Evolutionary conservation across 345 rosid species (phyloP), one percentile per base, ranked within the genome.

Genomic region (Euphorbia tirucalli): DNA sequence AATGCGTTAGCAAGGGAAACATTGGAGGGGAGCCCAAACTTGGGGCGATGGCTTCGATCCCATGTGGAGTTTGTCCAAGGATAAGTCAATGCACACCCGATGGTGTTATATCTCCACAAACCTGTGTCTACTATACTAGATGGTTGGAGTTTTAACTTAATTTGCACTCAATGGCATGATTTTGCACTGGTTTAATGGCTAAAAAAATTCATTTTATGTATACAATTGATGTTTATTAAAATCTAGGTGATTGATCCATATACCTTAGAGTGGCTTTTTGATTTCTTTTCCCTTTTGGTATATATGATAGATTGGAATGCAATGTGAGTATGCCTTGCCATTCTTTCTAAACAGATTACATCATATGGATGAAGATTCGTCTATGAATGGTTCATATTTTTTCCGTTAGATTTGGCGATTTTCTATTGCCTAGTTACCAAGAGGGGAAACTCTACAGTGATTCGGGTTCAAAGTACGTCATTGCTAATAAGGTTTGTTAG

Each of bases 51-150:
- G 88, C 93, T 80, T 85, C 89, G 3, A 73, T 91, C 14, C 96
- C 96, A n/a, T 93, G 97, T 10, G 94, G 94, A 48, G 93, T 79
- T 63, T 91, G 98, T 77, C 97, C 97, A 0, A 83, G 81, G 21
- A 84, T 88, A 16, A 80, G 71, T 39, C 65, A 59, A 2, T 92
- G 99, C 72, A 80, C 89, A 7, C 93, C 96, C 1, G 90, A 79
- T 52, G 98, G 96, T 22, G 72, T 83, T 41, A 88, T 88, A 68
- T 88, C 93, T 10, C 98, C 94, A 0, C 49, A 27, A 0, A 83
- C 88, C 16, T 92, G 98, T 76, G 83, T 61, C 49, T 90, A 90
- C 74, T 89, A 79, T 39, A 79, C 68, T 52, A 89, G 88, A 71
- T 92, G 96, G 93, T 78, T 95, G 66, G 93, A 90, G 31, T 95